These are phyloP conservation scores for Spizellomyces sp. DNA, from an alignment of 192 early-diverging fungal genomes.

Conservation along the genomic window DNA sequence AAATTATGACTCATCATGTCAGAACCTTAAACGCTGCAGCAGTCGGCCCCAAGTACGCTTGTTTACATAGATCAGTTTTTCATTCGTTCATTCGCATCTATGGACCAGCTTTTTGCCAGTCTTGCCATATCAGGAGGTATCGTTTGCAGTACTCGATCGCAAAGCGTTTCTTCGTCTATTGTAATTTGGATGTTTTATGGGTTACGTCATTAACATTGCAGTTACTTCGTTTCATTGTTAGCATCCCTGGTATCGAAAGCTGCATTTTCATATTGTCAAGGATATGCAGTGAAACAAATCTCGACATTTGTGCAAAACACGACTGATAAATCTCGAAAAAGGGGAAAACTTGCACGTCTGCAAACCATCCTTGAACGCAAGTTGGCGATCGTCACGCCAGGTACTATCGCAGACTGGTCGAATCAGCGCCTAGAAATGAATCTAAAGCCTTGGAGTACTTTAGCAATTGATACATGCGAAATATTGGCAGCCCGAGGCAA, in stretches of 20 bases:
- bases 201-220: background rate
- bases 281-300: conserved; percentile 20
- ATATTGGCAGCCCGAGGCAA: conserved; percentile 24
- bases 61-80: too few relatives aligned
- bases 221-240: background rate
- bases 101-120: conserved; percentile 67
- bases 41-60: too few relatives aligned
- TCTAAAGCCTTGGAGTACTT: background rate
- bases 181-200: too few relatives aligned
- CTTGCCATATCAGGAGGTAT: conserved; percentile 61
- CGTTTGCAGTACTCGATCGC: too few relatives aligned
- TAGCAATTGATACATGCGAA: conserved; percentile 29
- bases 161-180: too few relatives aligned
- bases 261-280: conserved; percentile 27
- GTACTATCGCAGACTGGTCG: background rate
- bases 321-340: conserved; percentile 11
- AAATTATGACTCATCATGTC: too few relatives aligned
- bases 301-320: conserved; percentile 17
- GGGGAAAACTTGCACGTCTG: conserved; percentile 7
- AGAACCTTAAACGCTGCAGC: too few relatives aligned
- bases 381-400: conserved; percentile 10
- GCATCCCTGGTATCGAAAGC: conserved; percentile 27
- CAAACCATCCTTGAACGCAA: conserved; percentile 13
- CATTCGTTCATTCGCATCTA: conserved; percentile 12
- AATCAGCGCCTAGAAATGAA: background rate